Base-by-base conservation (phyloP, 305 asterid species). In the Rubia peregrina region DNA sequence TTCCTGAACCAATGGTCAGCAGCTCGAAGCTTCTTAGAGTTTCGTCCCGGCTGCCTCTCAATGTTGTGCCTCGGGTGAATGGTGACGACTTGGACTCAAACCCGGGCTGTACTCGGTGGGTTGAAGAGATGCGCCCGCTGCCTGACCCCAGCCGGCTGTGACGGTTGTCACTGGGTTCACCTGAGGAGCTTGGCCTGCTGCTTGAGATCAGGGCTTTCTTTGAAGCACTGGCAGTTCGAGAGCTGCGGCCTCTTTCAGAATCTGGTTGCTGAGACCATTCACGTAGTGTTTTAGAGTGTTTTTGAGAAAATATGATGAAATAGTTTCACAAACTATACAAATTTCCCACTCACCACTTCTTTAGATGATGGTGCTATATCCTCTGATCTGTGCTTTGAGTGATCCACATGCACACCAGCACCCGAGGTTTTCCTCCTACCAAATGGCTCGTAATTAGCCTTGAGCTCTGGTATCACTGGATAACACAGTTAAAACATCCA, bases 171-270 rank as follows among this genome's bases (percentile, higher is more conserved):
- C 76, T 77, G 67, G 89, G 93, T 79, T 89, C 99, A 3, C 91
- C 93, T 0, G 97, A 88, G 42, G 96, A 89, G 85, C 87, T 84
- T 59, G 95, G 97, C 75, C 96, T 70, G 86, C 89, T 87, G 81
- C 84, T 88, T 26, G 89, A 80, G 75, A 80, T 61, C 13, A 89
- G 81, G 6, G 93, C 86, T 77, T 95, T 79, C 81, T 85, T 91
- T 40, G 96, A 94, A 69, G 88, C 60, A 77, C 96, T 91, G 60
- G 85, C 86, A 30, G 88, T 76, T 71, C 97, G 89, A 61, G 93
- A 77, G 10, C 82, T 70, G 9, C 90, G 90, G 0, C 83, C 87
- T 74, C 92, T 84, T 63, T 90, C 97, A 49, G 95, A 74, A 74
- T 86, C 97, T 10, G 78, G 74, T 77, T 80, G 92, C 96, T 89